Evolutionary conservation across 441 rosid genomes (phyloP), one percentile per base, ranked within the genome.

Genomic region (Adansonia madagascariensis): DNA sequence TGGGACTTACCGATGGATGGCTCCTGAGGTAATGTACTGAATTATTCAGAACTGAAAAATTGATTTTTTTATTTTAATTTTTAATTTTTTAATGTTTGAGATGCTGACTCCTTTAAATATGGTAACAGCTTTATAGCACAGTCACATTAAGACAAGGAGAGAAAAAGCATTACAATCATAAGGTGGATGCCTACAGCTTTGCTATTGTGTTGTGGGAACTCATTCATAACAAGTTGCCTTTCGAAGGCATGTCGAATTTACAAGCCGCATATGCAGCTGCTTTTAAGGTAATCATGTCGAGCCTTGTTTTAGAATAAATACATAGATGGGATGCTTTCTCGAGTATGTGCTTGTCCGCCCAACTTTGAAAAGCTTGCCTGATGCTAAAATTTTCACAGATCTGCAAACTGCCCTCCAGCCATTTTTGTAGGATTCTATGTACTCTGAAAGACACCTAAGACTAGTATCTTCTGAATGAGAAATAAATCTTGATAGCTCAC

Each of bases 221-320:
- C 73, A 88, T 93, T 80, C 95, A 88, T 82, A 95, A 93, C 77
- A 93, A 92, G 89, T 84, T 93, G 84, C 99, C 99, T 1, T 95
- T 95, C 61, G 99, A 95, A 88, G 99, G 99, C 89, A 95, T 95
- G 99, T 95, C 99, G 0, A 95, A 95, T 85, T 86, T 95, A 61
- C 99, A 95, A 89, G 99, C 99, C 11, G 99, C 99, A 17, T 95
- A 95, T 85, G 99, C 99, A 5, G 99, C 99, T 75, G 98, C 99
- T 55, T 95, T 95, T 77, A 95, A 93, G 97, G 99, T 93, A 77
- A 78, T 49, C 56, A 44, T 31, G 56, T 17, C 9, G 15, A 50
- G 31, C 43, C 76, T 60, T 20, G 53, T 41, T 56, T 3, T 24
- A 47, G 31, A 27, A 27, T 27, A 24, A 27, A 27, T 27, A 27